phyloP scores from a whole-genome alignment of 805 yeast genomes.

The Diddensiella santjacobensis region DNA sequence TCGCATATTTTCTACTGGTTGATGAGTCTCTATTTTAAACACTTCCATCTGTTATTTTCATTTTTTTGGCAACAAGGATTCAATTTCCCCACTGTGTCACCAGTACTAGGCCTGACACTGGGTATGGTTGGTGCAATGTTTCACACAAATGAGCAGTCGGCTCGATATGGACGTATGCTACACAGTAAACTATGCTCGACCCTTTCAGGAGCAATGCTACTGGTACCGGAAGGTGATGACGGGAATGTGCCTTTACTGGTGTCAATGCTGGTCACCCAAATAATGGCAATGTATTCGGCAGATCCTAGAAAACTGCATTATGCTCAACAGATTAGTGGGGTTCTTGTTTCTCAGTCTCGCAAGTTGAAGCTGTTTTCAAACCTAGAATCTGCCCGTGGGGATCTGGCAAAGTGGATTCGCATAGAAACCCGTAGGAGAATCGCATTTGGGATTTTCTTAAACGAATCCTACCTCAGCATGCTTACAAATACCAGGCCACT shows the following conservation, averaged over 20 bases:
- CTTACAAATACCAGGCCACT: background rate
- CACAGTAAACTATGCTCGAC: background rate
- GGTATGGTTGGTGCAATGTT: background rate
- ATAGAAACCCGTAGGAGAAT: background rate
- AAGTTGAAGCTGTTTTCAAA: background rate
- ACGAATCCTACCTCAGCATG: background rate
- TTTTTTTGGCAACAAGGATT: background rate
- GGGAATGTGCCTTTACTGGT: background rate
- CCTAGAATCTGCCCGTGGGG: background rate
- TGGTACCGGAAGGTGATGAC: background rate
- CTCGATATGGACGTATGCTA: background rate
- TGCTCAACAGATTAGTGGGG: background rate
- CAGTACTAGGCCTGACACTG: background rate
- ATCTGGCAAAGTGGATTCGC: background rate
- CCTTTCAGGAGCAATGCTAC: background rate
- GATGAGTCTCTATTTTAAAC: background rate
- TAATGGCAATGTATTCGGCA: background rate
- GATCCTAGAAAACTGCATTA: background rate
- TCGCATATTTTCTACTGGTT: background rate
- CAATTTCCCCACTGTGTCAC: background rate
- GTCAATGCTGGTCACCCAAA: background rate
- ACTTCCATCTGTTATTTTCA: background rate
- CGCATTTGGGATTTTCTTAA: background rate
- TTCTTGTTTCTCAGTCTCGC: background rate
- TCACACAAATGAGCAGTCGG: background rate